These are phyloP conservation scores for Symbiotaphrina buchneri DNA, from an alignment of 495 filamentous ascomycete species.

Conservation along the genomic window DNA sequence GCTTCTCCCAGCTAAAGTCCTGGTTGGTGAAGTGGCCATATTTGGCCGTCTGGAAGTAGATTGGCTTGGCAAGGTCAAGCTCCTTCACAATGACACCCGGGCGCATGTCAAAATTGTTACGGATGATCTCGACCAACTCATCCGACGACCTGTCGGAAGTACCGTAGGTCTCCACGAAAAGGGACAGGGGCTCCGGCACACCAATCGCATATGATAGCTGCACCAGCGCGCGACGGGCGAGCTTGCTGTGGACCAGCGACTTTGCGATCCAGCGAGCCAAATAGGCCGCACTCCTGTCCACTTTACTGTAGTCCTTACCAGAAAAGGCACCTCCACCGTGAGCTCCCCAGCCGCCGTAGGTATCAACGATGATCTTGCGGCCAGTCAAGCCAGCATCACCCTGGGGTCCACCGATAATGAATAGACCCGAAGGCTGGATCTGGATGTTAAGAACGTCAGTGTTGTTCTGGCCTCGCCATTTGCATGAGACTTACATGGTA, in stretches of 20 bases:
- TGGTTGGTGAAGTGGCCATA: conserved; percentile 99
- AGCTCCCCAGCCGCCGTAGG: conserved; percentile 98
- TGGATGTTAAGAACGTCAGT: conserved; percentile 9
- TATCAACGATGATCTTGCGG: conserved; percentile 99
- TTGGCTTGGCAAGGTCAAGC: conserved; percentile 81
- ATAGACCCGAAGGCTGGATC: conserved; percentile 94
- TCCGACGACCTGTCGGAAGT: conserved; percentile 51
- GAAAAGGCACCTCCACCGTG: conserved; percentile 99
- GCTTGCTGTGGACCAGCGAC: conserved; percentile 73
- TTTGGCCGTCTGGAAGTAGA: conserved; percentile 97
- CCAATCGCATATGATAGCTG: conserved; percentile 99
- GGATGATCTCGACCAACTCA: conserved; percentile 81
- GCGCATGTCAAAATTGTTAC: conserved; percentile 86
- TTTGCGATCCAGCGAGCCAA: conserved; percentile 96
- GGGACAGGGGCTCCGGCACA: conserved; percentile 85
- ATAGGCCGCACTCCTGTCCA: conserved; percentile 95
- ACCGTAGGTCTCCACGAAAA: conserved; percentile 74
- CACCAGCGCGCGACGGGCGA: conserved; percentile 78
- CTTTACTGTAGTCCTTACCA: conserved; percentile 99
- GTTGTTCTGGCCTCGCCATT: background rate
- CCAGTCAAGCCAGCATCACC: conserved; percentile 97
- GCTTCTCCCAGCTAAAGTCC: conserved; percentile 93
- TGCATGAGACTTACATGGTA: conserved; percentile 48
- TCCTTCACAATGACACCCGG: conserved; percentile 97
- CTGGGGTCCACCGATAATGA: conserved; percentile 98